A percentile compares a stretch with the other conserved stretches of the same genome.
Conservation (phyloP, 2,329 filamentous ascomycete species). For the Ophiostoma sp. region DNA sequence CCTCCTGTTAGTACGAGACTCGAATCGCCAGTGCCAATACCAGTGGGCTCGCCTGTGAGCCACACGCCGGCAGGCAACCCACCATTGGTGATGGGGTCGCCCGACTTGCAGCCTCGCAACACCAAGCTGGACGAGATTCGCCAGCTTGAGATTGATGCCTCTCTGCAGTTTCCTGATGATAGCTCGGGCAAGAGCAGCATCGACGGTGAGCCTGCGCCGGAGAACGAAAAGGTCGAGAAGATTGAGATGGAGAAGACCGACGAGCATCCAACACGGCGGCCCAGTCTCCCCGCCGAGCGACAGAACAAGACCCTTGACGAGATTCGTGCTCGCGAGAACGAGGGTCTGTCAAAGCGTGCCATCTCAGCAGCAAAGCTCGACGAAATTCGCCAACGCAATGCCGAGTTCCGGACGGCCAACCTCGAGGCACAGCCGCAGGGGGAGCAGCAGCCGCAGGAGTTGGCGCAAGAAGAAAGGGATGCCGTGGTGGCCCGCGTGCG, state of each 20-base stretch:
- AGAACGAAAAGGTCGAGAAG: not conserved
- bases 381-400: conserved; percentile 50
- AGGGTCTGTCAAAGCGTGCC: conserved; percentile 42
- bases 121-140: conserved; percentile 44
- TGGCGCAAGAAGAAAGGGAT: conserved; percentile 12
- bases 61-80: conserved; percentile 26
- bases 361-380: conserved; percentile 48
- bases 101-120: conserved; percentile 33
- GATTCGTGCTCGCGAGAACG: conserved; percentile 42
- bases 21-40: conserved; percentile 24
- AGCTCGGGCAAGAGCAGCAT: conserved; percentile 20
- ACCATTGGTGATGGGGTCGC: conserved; percentile 26
- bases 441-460: conserved; percentile 32
- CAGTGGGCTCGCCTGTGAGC: conserved; percentile 28
- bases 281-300: conserved; percentile 25
- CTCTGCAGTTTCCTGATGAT: conserved; percentile 27
- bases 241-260: conserved; percentile 14
- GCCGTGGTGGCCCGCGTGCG: conserved; percentile 11
- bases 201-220: not conserved
- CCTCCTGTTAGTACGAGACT: conserved; percentile 44
- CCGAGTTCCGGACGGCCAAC: conserved; percentile 31
- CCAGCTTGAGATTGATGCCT: conserved; percentile 29
- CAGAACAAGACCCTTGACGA: conserved; percentile 47
- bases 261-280: conserved; percentile 7
- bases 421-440: conserved; percentile 31